These are phyloP conservation scores for Dipteronia sinensis DNA, from an alignment of 345 rosid species.

Conservation along the genomic window DNA sequence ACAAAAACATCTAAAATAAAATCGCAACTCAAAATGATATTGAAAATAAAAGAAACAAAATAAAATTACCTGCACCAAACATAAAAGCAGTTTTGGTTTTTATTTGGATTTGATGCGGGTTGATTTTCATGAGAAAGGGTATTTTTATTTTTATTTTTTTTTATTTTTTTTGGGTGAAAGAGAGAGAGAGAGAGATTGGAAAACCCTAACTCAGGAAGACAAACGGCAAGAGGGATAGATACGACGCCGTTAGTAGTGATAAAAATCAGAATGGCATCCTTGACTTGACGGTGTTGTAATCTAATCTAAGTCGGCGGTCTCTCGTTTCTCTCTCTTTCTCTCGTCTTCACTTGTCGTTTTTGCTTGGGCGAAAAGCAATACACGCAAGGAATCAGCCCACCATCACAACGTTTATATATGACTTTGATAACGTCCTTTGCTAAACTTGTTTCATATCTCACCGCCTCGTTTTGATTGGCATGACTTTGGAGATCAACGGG, in stretches of 20 bases:
- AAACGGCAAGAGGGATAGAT: neutral
- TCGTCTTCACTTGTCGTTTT: neutral
- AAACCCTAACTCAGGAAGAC: constrained; percentile 24
- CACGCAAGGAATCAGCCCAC: neutral
- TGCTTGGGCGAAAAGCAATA: constrained; percentile 33
- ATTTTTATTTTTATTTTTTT: neutral
- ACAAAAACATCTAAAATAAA: neutral
- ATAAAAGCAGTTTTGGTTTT: neutral
- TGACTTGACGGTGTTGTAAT: neutral
- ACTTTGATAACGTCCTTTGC: neutral
- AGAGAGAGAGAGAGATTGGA: neutral
- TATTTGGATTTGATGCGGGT: neutral
- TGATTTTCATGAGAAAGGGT: constrained; percentile 20
- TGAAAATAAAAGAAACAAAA: neutral
- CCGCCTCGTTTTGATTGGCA: neutral
- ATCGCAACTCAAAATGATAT: neutral
- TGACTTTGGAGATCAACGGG: neutral
- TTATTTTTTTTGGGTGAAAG: neutral
- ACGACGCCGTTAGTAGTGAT: constrained; percentile 22
- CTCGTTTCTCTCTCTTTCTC: neutral
- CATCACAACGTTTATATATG: no score
- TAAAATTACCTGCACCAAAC: constrained; percentile 18
- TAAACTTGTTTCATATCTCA: neutral
- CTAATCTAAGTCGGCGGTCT: constrained; percentile 28
- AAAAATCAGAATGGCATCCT: neutral